Evolutionary conservation across 352 stramenopile genomes (phyloP).

Genomic region (Blastocystis sp.): DNA sequence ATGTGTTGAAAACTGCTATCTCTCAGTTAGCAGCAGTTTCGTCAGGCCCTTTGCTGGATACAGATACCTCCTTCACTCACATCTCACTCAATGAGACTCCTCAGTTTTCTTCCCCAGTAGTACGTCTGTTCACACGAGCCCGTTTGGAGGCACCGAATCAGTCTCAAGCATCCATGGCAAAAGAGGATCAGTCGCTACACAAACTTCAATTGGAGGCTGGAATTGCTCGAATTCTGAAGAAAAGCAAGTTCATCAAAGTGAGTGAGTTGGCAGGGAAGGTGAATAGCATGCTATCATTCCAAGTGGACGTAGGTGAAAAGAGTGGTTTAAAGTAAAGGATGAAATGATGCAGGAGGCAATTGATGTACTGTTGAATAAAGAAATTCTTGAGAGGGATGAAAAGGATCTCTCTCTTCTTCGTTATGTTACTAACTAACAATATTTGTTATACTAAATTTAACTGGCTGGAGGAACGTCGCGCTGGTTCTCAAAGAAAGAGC

Average conservation of each 20-base stretch:
- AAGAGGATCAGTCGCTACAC: background rate
- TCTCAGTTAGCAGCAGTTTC: background rate
- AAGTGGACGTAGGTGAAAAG: slow-evolving; percentile 68
- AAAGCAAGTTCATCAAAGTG: slow-evolving; percentile 87
- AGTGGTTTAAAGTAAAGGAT: background rate
- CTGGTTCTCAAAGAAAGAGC: slow-evolving; percentile 24
- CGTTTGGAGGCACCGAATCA: background rate
- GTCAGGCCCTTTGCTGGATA: background rate
- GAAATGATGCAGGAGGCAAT: slow-evolving; percentile 75
- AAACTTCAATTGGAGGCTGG: slow-evolving; percentile 74
- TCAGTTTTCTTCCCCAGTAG: background rate
- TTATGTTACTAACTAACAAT: slow-evolving; percentile 29
- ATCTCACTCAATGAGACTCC: background rate
- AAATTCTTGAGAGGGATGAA: slow-evolving; percentile 78
- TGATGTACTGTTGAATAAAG: slow-evolving; percentile 79
- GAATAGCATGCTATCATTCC: slow-evolving; percentile 82
- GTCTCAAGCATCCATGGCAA: background rate
- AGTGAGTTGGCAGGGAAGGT: slow-evolving; percentile 90
- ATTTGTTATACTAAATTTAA: background rate
- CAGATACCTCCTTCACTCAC: background rate
- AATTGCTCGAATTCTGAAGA: slow-evolving; percentile 98
- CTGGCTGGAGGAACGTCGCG: background rate
- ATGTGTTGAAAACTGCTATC: background rate
- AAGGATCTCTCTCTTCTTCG: slow-evolving; percentile 67
- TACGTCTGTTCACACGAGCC: background rate